These are phyloP conservation scores for Stylosanthes scabra DNA, from an alignment of 331 rosid species.

Conservation along the genomic window DNA sequence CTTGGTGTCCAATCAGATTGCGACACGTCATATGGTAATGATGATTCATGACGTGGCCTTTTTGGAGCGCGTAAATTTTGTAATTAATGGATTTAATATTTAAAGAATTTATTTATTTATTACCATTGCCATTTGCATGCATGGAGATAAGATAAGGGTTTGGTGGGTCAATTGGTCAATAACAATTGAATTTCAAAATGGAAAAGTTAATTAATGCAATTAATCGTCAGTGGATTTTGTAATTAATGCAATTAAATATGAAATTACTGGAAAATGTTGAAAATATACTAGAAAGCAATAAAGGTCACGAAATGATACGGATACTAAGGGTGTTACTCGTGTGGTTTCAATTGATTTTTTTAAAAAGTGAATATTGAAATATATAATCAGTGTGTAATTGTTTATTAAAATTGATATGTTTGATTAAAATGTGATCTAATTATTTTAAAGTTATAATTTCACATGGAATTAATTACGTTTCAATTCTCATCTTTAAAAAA, in stretches of 20 bases:
- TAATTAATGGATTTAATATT: no score
- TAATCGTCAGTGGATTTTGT: background rate
- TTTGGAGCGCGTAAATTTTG: background rate
- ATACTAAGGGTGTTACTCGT: no score
- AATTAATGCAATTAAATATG: background rate
- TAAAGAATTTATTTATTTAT: background rate
- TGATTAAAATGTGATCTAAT: no score
- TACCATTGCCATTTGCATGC: background rate
- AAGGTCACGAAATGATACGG: no score
- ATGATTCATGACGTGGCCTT: conserved; percentile 11
- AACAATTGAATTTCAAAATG: conserved; percentile 35
- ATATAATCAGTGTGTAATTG: no score
- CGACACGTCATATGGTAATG: conserved; percentile 8
- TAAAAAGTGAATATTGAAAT: no score
- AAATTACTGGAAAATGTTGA: background rate
- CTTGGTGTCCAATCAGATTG: background rate
- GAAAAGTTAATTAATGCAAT: background rate
- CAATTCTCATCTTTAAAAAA: no score
- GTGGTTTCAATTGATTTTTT: no score
- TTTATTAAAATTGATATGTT: no score
- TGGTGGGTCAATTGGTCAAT: background rate
- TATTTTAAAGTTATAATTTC: no score
- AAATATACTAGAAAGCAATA: no score
- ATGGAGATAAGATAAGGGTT: background rate
- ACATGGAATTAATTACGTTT: no score